phyloP scores from a whole-genome alignment of 106 monocot genomes.

The Dendrobium huoshanense region DNA sequence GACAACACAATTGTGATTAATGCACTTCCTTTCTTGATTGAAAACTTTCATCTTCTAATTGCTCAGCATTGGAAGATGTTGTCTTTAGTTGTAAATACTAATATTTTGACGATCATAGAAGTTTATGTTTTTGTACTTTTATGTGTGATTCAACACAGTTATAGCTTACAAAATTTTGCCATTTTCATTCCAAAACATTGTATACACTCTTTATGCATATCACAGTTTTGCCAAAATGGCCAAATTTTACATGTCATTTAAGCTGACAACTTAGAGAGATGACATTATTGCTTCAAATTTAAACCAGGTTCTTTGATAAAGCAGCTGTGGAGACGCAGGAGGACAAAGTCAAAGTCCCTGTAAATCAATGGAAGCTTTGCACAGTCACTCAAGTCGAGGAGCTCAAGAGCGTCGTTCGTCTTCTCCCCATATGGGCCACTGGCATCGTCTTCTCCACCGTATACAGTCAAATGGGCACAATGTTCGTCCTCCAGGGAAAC shows the following conservation, averaged over 20 bases:
- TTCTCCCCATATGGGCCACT: slow-evolving; percentile 69
- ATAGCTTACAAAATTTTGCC: no score
- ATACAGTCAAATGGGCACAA: slow-evolving; percentile 76
- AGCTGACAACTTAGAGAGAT: background rate
- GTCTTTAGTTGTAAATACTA: no score
- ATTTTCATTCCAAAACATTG: background rate
- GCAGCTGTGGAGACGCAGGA: slow-evolving; percentile 46
- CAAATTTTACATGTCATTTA: background rate
- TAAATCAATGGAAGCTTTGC: slow-evolving; percentile 53
- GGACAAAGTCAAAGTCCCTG: slow-evolving; percentile 16
- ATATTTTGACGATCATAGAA: no score
- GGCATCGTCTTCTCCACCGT: slow-evolving; percentile 74
- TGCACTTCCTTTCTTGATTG: no score
- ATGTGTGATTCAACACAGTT: no score
- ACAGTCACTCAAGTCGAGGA: slow-evolving; percentile 84
- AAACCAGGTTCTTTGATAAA: slow-evolving; percentile 58
- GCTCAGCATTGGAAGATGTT: no score
- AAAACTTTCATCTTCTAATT: no score
- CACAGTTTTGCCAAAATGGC: background rate
- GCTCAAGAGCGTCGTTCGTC: slow-evolving; percentile 45
- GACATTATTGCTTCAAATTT: background rate
- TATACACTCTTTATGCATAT: background rate
- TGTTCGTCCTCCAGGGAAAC: slow-evolving; percentile 80
- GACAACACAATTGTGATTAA: background rate
- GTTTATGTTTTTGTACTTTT: no score